These are phyloP conservation scores for Neurospora terricola DNA, from an alignment of 495 filamentous ascomycete species.

Conservation along the genomic window DNA sequence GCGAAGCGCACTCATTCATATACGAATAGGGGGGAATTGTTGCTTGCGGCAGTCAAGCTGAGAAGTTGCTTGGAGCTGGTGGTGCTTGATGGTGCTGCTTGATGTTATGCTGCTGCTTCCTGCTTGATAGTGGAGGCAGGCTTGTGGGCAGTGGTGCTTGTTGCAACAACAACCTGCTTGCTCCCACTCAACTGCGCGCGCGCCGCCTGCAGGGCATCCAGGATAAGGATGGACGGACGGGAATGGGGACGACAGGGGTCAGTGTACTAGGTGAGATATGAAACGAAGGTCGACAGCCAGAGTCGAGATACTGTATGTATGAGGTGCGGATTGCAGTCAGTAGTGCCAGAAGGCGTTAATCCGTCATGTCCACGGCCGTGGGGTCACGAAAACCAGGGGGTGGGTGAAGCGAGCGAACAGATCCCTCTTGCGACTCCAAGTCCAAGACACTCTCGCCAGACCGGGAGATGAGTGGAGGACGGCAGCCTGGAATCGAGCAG, in stretches of 20 bases:
- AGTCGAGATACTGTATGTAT: background rate
- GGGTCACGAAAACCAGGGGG: background rate
- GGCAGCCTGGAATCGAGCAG: conserved; percentile 10
- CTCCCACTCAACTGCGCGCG: background rate
- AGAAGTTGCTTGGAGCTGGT: background rate
- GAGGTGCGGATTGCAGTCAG: background rate
- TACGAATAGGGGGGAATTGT: background rate
- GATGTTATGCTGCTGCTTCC: conserved; percentile 2
- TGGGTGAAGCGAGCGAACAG: background rate
- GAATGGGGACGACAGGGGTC: background rate
- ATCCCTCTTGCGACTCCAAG: conserved; percentile 4
- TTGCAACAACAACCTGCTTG: background rate
- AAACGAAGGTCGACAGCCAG: background rate
- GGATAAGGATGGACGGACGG: background rate
- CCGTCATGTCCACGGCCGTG: background rate
- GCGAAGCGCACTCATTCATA: conserved; percentile 21
- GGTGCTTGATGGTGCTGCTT: conserved; percentile 1
- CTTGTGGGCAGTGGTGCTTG: background rate
- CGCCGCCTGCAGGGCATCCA: background rate
- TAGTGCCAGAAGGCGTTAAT: background rate
- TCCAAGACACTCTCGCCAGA: conserved; percentile 16
- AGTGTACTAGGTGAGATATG: background rate
- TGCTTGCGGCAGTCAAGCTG: background rate
- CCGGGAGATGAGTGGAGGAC: conserved; percentile 24
- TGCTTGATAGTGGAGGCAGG: background rate